Evolutionary conservation across 1,139 yeast species (phyloP), one percentile per base, ranked within the genome.

Genomic region (Saccharomyces hybrid): DNA sequence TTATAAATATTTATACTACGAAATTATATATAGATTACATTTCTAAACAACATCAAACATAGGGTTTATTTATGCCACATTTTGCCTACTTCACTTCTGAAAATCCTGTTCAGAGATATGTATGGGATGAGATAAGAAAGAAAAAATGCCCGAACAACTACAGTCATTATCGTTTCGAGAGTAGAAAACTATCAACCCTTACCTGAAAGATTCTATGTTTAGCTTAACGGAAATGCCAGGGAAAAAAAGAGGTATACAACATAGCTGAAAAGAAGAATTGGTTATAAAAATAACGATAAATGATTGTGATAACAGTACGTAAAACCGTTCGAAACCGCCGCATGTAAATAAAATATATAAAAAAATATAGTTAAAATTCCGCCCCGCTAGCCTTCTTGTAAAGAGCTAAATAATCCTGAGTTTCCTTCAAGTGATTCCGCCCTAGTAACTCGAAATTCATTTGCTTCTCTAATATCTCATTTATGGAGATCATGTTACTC

Each of bases 361-460:
- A 27, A 14, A 28, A 47, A 41, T 41, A 20, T 30, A 13, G 1
- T 50, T 46, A 57, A 38, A 57, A 25, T 26, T 56, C 53, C 16
- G 57, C 42, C 4, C 63, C 65, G 53, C 56, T 63, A 23, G 61
- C 57, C 49, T 53, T 64, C 48, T 67, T 66, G 61, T 67, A 68
- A 51, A 68, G 62, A 49, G 64, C 63, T 53, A 66, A 47, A 56
- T 65, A 68, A 47, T 66, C 66, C 53, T 65, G 62, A 8, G 65
- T 62, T 50, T 67, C 70, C 46, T 63, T 58, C 42, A 61, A 50
- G 34, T 65, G 67, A 20, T 57, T 57, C 44, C 61, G 65, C 32
- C 63, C 60, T 42, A 66, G 50, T 25, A 54, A 53, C 6, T 53
- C 44, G 0, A 62, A 59, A 28, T 63, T 62, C 58, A 63, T 16